Evolutionary conservation across 495 filamentous ascomycete genomes (phyloP), one percentile per base, ranked within the genome.

Genomic region (Lichina pygmaea): DNA sequence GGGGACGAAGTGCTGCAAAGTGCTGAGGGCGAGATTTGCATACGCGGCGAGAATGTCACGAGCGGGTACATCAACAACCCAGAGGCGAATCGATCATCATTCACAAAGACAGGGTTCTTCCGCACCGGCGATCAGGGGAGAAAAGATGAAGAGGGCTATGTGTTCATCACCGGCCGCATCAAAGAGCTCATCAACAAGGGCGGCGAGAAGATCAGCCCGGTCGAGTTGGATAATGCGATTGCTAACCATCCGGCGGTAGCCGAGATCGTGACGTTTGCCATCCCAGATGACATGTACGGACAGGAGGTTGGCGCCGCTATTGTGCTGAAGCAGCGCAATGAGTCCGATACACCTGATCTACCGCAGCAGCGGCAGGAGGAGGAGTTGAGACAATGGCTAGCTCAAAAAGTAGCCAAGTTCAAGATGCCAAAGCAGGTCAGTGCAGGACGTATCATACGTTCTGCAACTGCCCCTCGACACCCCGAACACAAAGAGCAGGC

Each of bases 71-170:
- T 86, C 40, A 84, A 86, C 64, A 86, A 86, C 59, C 63, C 71
- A 6, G 57, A 67, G 33, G 81, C 79, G 42, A 89, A 84, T 56
- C 61, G 62, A 17, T 62, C 66, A 8, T 71, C 78, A 0, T 89
- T 86, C 57, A 73, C 74, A 10, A 60, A 63, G 47, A 61, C 61
- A 7, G 78, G 81, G 3, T 86, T 74, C 57, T 86, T 89, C 68
- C 68, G 80, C 39, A 89, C 83, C 0, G 82, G 82, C 3, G 82
- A 91, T 53, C 81, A 86, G 57, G 82, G 81, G 33, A 73, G 72
- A 55, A 63, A 69, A 50, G 82, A 86, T 53, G 57, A 68, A 44
- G 59, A 61, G 41, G 59, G 57, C 11, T 62, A 62, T 52, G 50
- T 62, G 0, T 53, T 56, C 41, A 58, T 62, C 46, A 62, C 59